Evolutionary conservation across 2,329 filamentous ascomycete species (phyloP), one percentile per base, ranked within the genome.

Genomic region (Elsinoe perseae): DNA sequence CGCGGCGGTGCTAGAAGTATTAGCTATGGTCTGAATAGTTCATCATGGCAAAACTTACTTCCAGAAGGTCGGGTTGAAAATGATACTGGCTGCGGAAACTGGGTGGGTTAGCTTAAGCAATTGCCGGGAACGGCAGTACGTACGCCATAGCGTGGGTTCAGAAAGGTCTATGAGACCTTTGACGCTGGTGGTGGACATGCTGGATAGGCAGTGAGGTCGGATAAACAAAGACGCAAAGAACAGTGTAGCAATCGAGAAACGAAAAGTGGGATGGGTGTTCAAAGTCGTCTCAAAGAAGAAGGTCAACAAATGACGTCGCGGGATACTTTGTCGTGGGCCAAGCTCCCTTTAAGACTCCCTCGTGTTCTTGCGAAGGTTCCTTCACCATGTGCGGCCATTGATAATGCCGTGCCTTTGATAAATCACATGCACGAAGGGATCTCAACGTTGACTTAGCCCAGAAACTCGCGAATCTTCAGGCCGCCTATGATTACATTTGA

Each of bases 41-140:
- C 52, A 9, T 16, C 32, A 43, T 59, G 8, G 16, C 2, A 27
- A 20, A 54, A 80, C 88, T 78, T 80, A 95, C 91, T 98, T 98
- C 93, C 93, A 98, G 73, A 96, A 97, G n/a, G 93, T 85, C 20
- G 93, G 93, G 73, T 98, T 98, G 75, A 98, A 97, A 50, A 85
- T 80, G 73, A 98, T 95, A 54, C 87, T 81, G 56, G 78, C 79
- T 48, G 85, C 87, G 63, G 89, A 88, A 64, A 93, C 91, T 95
- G 60, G 20, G 21, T 14, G 12, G 46, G 61, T 64, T 14, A 64
- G 60, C 38, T 65, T 61, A 64, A 57, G 30, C 53, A 5, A 20
- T 32, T 30, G 54, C 23, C 18, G 21, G 44, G n/a, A 21, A 50
- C 57, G 38, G 21, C 18, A 8, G 38, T 34, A 70, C 73, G 59